phyloP scores from a whole-genome alignment of 495 filamentous ascomycete species.

The Platismatia glauca region DNA sequence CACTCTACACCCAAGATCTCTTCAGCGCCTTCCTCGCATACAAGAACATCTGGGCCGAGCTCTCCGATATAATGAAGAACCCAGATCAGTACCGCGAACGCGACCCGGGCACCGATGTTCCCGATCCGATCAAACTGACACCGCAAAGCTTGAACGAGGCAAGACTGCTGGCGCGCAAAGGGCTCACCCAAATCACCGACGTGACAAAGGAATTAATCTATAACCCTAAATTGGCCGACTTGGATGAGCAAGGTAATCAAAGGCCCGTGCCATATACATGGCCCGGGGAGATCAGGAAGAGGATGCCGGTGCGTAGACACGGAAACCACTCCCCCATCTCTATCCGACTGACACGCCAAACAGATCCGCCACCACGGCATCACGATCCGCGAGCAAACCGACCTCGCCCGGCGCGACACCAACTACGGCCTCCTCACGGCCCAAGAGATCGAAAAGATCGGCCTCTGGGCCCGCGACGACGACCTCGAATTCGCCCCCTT shows the following conservation, averaged over 20 bases:
- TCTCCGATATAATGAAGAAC: constrained; percentile 18
- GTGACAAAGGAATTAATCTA: constrained; percentile 17
- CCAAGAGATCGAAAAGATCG: constrained; percentile 9
- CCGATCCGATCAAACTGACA: constrained; percentile 13
- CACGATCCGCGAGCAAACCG: constrained; percentile 15
- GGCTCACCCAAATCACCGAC: constrained; percentile 18
- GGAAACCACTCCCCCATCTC: not conserved
- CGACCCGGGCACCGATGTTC: constrained; percentile 10
- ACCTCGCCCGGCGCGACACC: constrained; percentile 13
- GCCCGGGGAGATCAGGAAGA: constrained; percentile 16
- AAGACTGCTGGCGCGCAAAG: constrained; percentile 13
- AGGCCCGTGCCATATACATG: constrained; percentile 10
- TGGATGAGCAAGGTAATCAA: constrained; percentile 15
- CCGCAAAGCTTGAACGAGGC: constrained; percentile 10
- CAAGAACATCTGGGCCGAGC: constrained; percentile 19
- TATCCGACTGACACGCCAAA: not conserved
- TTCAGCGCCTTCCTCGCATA: constrained; percentile 31
- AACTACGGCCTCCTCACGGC: constrained; percentile 13
- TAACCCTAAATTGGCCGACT: constrained; percentile 7
- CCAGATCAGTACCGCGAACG: constrained; percentile 14
- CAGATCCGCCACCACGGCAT: constrained; percentile 16
- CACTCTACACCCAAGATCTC: constrained; percentile 29
- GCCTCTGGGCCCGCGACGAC: constrained; percentile 7
- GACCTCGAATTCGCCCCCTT: constrained; percentile 16
- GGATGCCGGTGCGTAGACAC: constrained; percentile 7